Evolutionary conservation across 257 asterid species (phyloP), one percentile per base, ranked within the genome.

Genomic region (Solanum lignicaule): DNA sequence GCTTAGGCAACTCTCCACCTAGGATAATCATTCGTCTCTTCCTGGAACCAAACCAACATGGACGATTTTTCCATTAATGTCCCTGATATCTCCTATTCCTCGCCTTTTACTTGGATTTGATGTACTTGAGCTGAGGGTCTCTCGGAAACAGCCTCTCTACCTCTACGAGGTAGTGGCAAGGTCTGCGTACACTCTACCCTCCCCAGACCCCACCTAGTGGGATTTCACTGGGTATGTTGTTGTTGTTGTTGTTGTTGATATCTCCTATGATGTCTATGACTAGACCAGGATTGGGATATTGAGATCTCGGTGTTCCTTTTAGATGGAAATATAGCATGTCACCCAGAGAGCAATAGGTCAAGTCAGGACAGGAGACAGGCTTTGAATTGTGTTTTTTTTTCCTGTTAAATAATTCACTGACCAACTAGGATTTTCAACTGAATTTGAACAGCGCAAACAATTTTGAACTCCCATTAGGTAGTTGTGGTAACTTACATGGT

Each of bases 1-100:
- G 99, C 92, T 97, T 95, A 33, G 99, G 99, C 81, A 97, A 92
- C 82, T 98, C 99, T 79, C 98, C 98, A 39, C 98, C 99, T 20
- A 95, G 98, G 86, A 95, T 91, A 82, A 97, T 92, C 94, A 95
- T 92, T 85, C 95, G 98, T 2, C 95, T 95, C 91, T 97, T 97
- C 90, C 95, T 90, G 12, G 83, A 92, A 39, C 96, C 94, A 62
- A 92, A 35, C 97, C 95, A 74, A 93, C 95, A 90, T 92, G 98
- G 86, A 93, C 96, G 20, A 98, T 95, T 91, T 95, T 95, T 32
- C 94, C 90, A 62, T 95, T 94, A 95, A 94, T 93, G 71, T 94
- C 96, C 91, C 97, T 90, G 86, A 97, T 94, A 92, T 95, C 99
- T 97, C 92, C 97, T 73, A 97, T 98, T n/a, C n/a, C n/a, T n/a